Evolutionary conservation across 108 stramenopile genomes (phyloP).

Genomic region (Asterionellopsis glacialis): DNA sequence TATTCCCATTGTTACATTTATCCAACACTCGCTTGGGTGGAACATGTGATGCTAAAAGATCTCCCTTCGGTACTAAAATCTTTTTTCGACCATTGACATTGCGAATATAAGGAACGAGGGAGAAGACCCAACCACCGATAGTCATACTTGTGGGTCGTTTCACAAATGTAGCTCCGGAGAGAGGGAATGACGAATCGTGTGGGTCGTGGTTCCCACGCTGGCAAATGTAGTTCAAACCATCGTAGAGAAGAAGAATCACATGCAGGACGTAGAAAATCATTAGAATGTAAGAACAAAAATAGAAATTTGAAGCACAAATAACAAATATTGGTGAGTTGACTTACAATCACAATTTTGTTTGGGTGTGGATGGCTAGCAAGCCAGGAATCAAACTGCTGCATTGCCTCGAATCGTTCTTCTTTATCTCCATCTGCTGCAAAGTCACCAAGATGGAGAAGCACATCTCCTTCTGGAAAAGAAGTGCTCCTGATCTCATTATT

Average conservation of each 20-base stretch:
- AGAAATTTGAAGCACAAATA: too few relatives aligned
- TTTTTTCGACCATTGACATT: conserved; percentile 9
- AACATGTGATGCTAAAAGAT: conserved; percentile 59
- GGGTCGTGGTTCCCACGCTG: conserved; percentile 81
- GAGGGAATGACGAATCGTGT: conserved; percentile 61
- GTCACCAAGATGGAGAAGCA: conserved; percentile 71
- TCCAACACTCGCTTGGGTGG: conserved; percentile 64
- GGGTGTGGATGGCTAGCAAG: conserved; percentile 46
- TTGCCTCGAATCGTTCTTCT: not conserved
- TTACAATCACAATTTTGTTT: too few relatives aligned
- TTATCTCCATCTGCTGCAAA: conserved; percentile 27
- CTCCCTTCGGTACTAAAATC: conserved; percentile 31
- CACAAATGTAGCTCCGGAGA: conserved; percentile 51
- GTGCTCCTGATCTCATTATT: too few relatives aligned
- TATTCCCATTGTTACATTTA: conserved; percentile 42
- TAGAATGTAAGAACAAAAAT: too few relatives aligned
- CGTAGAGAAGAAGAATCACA: too few relatives aligned
- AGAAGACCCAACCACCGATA: conserved; percentile 36
- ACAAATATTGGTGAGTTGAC: too few relatives aligned
- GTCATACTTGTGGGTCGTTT: conserved; percentile 1
- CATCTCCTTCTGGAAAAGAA: conserved; percentile 45
- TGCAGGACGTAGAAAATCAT: too few relatives aligned
- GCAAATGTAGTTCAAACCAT: conserved; percentile 46
- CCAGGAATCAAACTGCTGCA: conserved; percentile 43
- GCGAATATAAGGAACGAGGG: conserved; percentile 15